Evolutionary conservation across 2,329 filamentous ascomycete genomes (phyloP).

Genomic region (Blastomyces percursus): DNA sequence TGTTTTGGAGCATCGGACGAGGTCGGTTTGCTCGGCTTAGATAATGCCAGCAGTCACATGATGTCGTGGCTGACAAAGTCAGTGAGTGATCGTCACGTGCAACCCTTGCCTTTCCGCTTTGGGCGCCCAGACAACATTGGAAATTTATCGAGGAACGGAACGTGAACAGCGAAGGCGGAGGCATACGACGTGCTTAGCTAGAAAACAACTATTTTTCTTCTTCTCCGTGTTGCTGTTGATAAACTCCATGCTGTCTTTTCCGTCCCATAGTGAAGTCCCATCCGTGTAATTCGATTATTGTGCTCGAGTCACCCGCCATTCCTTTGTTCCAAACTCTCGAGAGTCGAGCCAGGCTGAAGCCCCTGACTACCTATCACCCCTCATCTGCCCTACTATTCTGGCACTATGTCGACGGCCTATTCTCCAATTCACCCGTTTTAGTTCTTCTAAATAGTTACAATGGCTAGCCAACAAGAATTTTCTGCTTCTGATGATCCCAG

Average conservation of each 20-base stretch:
- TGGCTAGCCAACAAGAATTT: conserved; percentile 8
- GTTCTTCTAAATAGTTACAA: not conserved
- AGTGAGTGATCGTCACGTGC: not conserved
- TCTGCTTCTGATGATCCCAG: not conserved
- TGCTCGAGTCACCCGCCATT: not conserved
- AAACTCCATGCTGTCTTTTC: not conserved
- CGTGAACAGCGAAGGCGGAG: no score
- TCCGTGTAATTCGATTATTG: not conserved
- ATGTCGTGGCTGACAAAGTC: not conserved
- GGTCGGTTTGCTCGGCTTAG: conserved; percentile 13
- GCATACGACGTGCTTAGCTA: not conserved
- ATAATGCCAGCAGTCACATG: conserved; percentile 5
- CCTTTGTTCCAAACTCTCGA: not conserved
- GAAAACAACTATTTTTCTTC: not conserved
- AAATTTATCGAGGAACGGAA: no score
- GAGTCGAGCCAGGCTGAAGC: not conserved
- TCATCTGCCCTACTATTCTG: not conserved
- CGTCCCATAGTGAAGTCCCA: not conserved
- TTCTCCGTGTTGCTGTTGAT: not conserved
- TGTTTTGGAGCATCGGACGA: not conserved
- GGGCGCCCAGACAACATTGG: not conserved
- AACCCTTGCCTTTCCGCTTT: not conserved
- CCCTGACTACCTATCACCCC: not conserved
- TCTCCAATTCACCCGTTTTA: conserved; percentile 3
- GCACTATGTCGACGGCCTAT: conserved; percentile 3